A percentile compares a stretch with the other conserved stretches of the same genome.
phyloP scores from a whole-genome alignment of 2,329 filamentous ascomycete species.

The Cladosporium phlei region DNA sequence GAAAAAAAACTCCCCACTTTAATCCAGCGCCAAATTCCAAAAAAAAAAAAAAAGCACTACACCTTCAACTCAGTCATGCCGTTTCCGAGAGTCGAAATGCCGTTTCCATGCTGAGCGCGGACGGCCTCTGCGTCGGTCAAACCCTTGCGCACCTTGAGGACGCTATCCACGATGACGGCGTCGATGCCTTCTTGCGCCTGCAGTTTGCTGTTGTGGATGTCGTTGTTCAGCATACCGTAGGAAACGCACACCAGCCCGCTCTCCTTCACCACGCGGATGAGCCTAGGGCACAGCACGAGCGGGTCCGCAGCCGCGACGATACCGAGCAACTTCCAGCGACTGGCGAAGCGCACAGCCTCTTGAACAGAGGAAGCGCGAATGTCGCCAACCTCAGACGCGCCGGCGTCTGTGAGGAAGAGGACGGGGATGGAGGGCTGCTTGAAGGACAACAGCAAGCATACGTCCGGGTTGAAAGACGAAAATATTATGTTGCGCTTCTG shows the following conservation, averaged over 20 bases:
- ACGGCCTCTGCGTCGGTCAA: constrained; percentile 52
- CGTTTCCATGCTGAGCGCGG: constrained; percentile 6
- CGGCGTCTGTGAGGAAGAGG: constrained; percentile 87
- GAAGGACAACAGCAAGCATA: constrained; percentile 88
- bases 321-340: constrained; percentile 88
- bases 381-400: constrained; percentile 74
- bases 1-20: too few relatives aligned
- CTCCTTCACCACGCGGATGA: constrained; percentile 92
- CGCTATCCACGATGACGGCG: constrained; percentile 93
- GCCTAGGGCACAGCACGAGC: constrained; percentile 78
- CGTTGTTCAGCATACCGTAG: constrained; percentile 88
- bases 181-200: constrained; percentile 96
- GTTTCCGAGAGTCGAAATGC: background rate
- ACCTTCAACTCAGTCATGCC: constrained; percentile 1
- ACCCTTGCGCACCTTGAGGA: constrained; percentile 86
- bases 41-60: background rate
- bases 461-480: constrained; percentile 94
- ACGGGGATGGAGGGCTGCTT: constrained; percentile 97
- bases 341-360: constrained; percentile 91
- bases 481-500: constrained; percentile 89
- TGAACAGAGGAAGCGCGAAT: constrained; percentile 87
- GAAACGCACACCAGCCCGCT: constrained; percentile 90
- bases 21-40: too few relatives aligned
- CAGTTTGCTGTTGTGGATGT: constrained; percentile 75
- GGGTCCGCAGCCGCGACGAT: constrained; percentile 87